phyloP scores from a whole-genome alignment of 495 filamentous ascomycete species.

The Xylaria flabelliformis region DNA sequence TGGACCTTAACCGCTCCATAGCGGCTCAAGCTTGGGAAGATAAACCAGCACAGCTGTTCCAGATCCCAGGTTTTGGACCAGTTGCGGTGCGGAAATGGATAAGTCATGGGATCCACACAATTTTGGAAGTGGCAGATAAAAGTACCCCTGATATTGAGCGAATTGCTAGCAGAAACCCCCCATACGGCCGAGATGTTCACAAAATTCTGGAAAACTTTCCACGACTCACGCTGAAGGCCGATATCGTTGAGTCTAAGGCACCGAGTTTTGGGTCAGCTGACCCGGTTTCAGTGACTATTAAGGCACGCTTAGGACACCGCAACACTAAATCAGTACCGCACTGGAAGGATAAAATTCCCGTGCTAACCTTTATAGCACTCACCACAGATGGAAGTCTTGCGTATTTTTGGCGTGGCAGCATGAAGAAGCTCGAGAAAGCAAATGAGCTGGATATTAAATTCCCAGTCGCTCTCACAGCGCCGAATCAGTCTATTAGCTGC shows the following conservation, averaged over 20 bases:
- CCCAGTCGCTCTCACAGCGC: slow-evolving; percentile 59
- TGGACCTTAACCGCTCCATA: slow-evolving; percentile 81
- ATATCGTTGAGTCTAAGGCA: slow-evolving; percentile 37
- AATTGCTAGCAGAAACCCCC: slow-evolving; percentile 77
- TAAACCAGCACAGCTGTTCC: slow-evolving; percentile 82
- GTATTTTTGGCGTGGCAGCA: slow-evolving; percentile 79
- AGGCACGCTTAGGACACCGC: slow-evolving; percentile 71
- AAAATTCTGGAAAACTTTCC: slow-evolving; percentile 74
- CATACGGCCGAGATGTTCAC: slow-evolving; percentile 76
- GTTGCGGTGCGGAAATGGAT: slow-evolving; percentile 80
- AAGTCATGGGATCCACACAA: slow-evolving; percentile 69
- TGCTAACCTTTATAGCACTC: slow-evolving; percentile 78
- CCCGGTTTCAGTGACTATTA: slow-evolving; percentile 65
- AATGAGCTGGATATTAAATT: slow-evolving; percentile 66
- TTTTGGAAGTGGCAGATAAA: slow-evolving; percentile 72
- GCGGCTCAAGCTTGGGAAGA: slow-evolving; percentile 86
- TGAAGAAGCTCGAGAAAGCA: slow-evolving; percentile 66
- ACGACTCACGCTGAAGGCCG: slow-evolving; percentile 63
- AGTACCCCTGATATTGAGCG: slow-evolving; percentile 78
- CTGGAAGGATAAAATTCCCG: slow-evolving; percentile 68
- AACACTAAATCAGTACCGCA: slow-evolving; percentile 68
- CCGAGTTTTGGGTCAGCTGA: slow-evolving; percentile 42
- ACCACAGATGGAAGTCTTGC: slow-evolving; percentile 74
- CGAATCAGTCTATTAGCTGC: slow-evolving; percentile 68
- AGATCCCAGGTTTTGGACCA: slow-evolving; percentile 82